Evolutionary conservation across 805 yeast genomes (phyloP).

Genomic region (Grigorovia humatica): DNA sequence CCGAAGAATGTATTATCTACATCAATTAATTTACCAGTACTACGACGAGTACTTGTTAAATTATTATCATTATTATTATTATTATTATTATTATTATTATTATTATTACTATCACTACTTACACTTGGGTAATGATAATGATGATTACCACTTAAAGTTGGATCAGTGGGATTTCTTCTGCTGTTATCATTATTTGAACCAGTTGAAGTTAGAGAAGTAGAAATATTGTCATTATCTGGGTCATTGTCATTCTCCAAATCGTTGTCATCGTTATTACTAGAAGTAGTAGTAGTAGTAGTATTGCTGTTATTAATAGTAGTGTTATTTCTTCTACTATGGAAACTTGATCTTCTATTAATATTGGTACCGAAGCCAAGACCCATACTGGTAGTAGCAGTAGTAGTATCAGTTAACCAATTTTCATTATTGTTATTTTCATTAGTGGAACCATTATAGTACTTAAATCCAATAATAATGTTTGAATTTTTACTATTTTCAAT

Average conservation of each 20-base stretch:
- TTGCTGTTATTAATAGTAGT: neutral
- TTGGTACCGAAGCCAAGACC: constrained; percentile 21
- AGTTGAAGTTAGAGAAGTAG: neutral
- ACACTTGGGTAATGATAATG: neutral
- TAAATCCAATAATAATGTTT: constrained; percentile 24
- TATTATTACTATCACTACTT: neutral
- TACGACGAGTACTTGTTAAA: neutral
- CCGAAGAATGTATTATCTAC: constrained; percentile 20
- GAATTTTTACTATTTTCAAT: constrained; percentile 20
- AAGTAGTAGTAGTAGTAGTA: neutral
- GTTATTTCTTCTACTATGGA: neutral
- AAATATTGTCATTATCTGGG: neutral
- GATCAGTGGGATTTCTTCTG: neutral
- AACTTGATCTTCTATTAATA: constrained; percentile 19
- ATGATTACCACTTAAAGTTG: neutral
- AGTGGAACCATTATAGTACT: constrained; percentile 3
- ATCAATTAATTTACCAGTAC: constrained; percentile 1
- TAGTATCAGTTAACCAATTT: constrained; percentile 9
- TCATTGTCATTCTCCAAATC: constrained; percentile 1
- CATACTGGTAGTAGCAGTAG: constrained; percentile 18
- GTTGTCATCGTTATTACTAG: neutral
- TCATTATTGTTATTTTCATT: neutral
- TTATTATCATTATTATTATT: neutral
- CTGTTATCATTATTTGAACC: neutral
- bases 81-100: neutral